Conservation (phyloP, 306 rosid species). For the Medicago lupulina region DNA sequence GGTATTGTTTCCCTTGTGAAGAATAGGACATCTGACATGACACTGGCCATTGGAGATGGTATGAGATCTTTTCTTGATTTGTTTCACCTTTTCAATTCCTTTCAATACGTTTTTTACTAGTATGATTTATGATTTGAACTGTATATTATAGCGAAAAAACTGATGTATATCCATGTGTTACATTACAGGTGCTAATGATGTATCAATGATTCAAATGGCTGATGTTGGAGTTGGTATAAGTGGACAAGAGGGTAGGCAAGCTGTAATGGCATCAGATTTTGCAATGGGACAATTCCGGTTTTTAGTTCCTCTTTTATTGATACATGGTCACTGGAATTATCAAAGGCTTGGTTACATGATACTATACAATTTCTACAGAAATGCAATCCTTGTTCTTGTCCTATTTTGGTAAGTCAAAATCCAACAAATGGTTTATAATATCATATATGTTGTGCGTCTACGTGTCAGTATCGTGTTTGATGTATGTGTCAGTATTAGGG, state of each 20-base stretch:
- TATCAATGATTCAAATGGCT: slow-evolving; percentile 99
- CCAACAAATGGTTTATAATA: background rate
- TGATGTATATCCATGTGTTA: background rate
- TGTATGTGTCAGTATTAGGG: background rate
- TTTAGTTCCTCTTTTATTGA: slow-evolving; percentile 83
- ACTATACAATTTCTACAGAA: slow-evolving; percentile 89
- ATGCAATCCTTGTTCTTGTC: slow-evolving; percentile 88
- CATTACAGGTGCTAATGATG: slow-evolving; percentile 93
- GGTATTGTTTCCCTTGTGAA: slow-evolving; percentile 91
- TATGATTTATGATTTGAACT: too few relatives aligned
- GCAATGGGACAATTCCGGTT: slow-evolving; percentile 97
- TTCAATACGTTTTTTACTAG: background rate
- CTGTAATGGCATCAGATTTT: slow-evolving; percentile 98
- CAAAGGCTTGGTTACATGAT: slow-evolving; percentile 98
- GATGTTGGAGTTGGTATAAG: slow-evolving; percentile 98
- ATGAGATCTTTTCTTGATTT: slow-evolving; percentile 29
- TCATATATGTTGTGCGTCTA: background rate
- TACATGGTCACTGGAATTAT: slow-evolving; percentile 99
- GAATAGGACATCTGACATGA: slow-evolving; percentile 83
- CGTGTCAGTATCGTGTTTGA: background rate
- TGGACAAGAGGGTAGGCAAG: slow-evolving; percentile 99
- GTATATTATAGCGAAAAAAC: background rate
- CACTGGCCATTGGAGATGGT: slow-evolving; percentile 98
- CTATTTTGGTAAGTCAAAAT: slow-evolving; percentile 73
- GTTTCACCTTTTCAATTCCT: slow-evolving; percentile 9